Base-by-base conservation (phyloP, 768 basidiomycete species). In the Podaxis sp. region DNA sequence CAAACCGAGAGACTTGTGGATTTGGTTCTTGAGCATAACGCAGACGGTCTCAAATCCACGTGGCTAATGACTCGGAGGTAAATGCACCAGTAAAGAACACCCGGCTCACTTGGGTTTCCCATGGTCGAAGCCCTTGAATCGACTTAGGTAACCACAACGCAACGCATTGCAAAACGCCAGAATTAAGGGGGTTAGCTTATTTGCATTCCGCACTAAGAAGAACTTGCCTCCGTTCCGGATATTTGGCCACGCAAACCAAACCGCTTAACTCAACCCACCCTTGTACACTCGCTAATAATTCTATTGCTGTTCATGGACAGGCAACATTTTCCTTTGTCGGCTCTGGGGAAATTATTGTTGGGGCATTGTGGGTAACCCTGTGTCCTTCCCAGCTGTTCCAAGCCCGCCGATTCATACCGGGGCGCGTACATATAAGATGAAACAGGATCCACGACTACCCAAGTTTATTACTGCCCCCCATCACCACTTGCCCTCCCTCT, bases 281-380 rank as follows among this genome's bases (percentile, higher is more conserved):
- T 27, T 62, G 19, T 50, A 51, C 29, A 22, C 46, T 12, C n/a
- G 51, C 15, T 40, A 43, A 49, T 27, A 12, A 59, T 59, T 59
- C 59, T 53, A 60, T 53, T 62, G 15, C 55, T 56, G 29, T 50
- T 56, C 46, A 22, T 38, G 47, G 61, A 55, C 46, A 51, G 54
- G 19, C 47, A 56, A 15, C 37, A 47, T 50, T 55, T 62, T 55
- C 47, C 43, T 56, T 49, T 62, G 61, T 62, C 61, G 55, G 54
- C 53, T 52, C 15, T 43, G 43, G 41, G 50, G 33, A 43, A 37
- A 61, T 53, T 53, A 29, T 43, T 43, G 43, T 27, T 33, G 33
- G 33, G 52, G 47, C 29, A n/a, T 27, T 50, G 36, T 51, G 33
- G 46, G 38, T 37, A 62, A 56, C 61, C 61, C 61, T 62, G 61